Evolutionary conservation across 2,329 filamentous ascomycete species (phyloP).

Genomic region (Aspergillus caelatus): DNA sequence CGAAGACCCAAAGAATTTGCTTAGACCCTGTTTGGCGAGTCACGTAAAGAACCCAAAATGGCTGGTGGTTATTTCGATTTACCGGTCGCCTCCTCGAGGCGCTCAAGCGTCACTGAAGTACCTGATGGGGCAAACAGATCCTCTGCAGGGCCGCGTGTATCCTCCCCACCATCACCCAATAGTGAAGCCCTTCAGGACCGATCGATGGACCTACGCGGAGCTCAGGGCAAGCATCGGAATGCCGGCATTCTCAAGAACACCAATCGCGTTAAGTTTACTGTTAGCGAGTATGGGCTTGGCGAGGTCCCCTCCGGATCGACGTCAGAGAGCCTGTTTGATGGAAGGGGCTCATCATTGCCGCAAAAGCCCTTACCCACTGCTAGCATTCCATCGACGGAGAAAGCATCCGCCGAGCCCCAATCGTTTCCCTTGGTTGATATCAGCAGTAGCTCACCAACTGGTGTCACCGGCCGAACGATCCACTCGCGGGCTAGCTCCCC

Average conservation of each 20-base stretch:
- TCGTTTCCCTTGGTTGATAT: conserved; percentile 29
- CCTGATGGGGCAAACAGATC: conserved; percentile 23
- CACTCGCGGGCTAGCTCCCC: conserved; percentile 27
- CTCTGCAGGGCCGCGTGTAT: conserved; percentile 29
- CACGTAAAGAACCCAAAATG: conserved; percentile 27
- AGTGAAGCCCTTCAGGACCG: conserved; percentile 23
- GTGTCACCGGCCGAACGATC: conserved; percentile 33
- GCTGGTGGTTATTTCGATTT: conserved; percentile 39
- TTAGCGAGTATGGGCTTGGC: conserved; percentile 25
- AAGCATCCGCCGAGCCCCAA: conserved; percentile 23
- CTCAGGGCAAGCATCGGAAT: conserved; percentile 40
- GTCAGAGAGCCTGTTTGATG: conserved; percentile 33
- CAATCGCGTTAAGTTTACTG: conserved; percentile 39
- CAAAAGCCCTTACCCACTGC: conserved; percentile 37
- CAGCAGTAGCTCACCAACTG: conserved; percentile 30
- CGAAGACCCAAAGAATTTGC: conserved; percentile 10
- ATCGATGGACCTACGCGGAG: conserved; percentile 25
- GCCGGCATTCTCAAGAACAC: conserved; percentile 39
- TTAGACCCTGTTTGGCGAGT: conserved; percentile 6
- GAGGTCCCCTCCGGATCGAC: conserved; percentile 24
- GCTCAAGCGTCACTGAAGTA: conserved; percentile 29
- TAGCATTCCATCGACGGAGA: conserved; percentile 41
- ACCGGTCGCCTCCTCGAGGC: conserved; percentile 30
- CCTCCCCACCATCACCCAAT: conserved; percentile 27
- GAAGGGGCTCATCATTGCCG: conserved; percentile 33